phyloP scores from a whole-genome alignment of 257 asterid genomes.

The Ajuga chamaepitys region DNA sequence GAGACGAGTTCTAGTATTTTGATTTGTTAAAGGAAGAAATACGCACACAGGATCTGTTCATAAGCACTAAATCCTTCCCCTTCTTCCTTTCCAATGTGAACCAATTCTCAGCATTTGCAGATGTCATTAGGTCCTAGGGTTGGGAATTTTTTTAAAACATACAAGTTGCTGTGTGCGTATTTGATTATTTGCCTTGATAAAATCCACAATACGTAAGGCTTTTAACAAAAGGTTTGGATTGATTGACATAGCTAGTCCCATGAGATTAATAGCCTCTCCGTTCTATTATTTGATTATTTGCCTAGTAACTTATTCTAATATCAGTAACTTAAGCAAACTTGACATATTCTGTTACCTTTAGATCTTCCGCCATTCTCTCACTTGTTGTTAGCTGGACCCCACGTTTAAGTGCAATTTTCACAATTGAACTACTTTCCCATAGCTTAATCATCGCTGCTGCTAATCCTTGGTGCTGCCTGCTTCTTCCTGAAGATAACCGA shows the following conservation, averaged over 20 bases:
- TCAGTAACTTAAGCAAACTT: not conserved
- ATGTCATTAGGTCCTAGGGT: not conserved
- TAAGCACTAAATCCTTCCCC: not conserved
- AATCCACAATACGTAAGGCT: not conserved
- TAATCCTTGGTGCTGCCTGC: conserved; percentile 97
- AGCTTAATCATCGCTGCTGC: conserved; percentile 88
- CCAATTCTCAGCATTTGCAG: not conserved
- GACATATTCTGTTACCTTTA: conserved; percentile 53
- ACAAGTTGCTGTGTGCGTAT: not conserved
- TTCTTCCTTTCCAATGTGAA: not conserved
- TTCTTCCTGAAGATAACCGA: conserved; percentile 60
- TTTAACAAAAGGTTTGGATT: conserved; percentile 3
- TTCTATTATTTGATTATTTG: not conserved
- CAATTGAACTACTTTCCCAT: conserved; percentile 92
- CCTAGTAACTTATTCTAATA: not conserved
- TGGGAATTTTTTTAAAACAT: not conserved
- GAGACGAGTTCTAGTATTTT: not conserved
- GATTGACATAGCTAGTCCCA: not conserved
- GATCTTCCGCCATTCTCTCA: conserved; percentile 99
- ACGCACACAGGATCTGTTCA: not conserved
- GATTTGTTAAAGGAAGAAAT: not conserved
- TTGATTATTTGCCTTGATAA: not conserved
- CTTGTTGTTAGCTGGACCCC: conserved; percentile 97
- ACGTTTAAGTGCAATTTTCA: conserved; percentile 81
- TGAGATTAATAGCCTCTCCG: not conserved